Conservation (phyloP, 305 asterid genomes). For the Solanum hybrid region DNA sequence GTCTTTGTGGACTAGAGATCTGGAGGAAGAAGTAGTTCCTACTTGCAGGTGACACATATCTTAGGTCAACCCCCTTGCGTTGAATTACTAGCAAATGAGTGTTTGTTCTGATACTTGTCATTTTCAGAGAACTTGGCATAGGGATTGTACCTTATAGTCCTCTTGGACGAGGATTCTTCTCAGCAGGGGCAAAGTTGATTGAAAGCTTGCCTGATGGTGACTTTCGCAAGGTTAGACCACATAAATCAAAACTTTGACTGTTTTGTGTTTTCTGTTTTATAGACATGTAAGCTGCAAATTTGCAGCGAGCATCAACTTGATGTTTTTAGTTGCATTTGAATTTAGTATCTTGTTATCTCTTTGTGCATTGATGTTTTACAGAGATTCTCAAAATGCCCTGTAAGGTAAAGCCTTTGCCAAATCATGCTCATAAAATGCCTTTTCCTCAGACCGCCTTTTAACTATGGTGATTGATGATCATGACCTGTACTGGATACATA, state of each 20-base stretch:
- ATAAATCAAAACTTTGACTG: neutral
- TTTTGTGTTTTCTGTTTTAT: neutral
- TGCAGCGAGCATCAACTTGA: neutral
- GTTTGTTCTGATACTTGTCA: neutral
- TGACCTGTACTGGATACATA: neutral
- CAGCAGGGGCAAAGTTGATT: slow-evolving; percentile 38
- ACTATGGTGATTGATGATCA: neutral
- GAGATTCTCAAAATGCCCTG: neutral
- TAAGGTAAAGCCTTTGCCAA: neutral
- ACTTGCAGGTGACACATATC: slow-evolving; percentile 47
- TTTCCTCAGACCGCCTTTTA: neutral
- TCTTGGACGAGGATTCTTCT: slow-evolving; percentile 59
- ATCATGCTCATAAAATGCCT: neutral
- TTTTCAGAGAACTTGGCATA: slow-evolving; percentile 54
- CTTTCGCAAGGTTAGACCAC: slow-evolving; percentile 41
- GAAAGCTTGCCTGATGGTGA: slow-evolving; percentile 42
- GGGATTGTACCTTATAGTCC: slow-evolving; percentile 74
- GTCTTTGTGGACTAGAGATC: slow-evolving; percentile 78
- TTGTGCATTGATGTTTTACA: neutral
- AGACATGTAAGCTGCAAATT: neutral
- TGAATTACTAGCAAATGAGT: neutral
- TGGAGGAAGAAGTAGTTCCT: slow-evolving; percentile 56
- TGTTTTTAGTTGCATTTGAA: neutral
- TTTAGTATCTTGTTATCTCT: neutral
- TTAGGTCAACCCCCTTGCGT: neutral